Evolutionary conservation across 2,329 filamentous ascomycete species (phyloP).

Genomic region (Paraconiothyrium sp.): DNA sequence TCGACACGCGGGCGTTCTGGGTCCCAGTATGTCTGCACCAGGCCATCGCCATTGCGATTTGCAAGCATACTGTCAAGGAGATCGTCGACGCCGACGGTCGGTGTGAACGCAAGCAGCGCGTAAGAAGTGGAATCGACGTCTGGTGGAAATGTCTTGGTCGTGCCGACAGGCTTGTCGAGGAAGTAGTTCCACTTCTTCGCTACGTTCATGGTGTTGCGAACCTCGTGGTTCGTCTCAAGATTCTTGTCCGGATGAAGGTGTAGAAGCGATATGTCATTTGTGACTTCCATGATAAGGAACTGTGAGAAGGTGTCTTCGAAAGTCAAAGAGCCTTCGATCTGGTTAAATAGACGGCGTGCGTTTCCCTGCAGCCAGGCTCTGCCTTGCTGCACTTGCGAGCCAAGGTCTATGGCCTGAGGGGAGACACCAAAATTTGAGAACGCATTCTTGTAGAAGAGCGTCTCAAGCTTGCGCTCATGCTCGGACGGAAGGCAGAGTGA

Average conservation of each 20-base stretch:
- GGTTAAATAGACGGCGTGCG: slow-evolving; percentile 27
- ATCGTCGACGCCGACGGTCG: slow-evolving; percentile 13
- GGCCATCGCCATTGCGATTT: slow-evolving; percentile 54
- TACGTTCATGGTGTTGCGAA: slow-evolving; percentile 10
- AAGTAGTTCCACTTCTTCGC: slow-evolving; percentile 42
- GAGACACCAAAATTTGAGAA: slow-evolving; percentile 29
- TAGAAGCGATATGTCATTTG: slow-evolving; percentile 25
- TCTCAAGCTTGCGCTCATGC: slow-evolving; percentile 48
- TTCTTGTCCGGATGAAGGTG: slow-evolving; percentile 15
- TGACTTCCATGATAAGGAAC: slow-evolving; percentile 39
- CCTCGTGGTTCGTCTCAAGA: slow-evolving; percentile 18
- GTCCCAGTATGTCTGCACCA: slow-evolving; percentile 51
- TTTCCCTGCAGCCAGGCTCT: slow-evolving; percentile 30
- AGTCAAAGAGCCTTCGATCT: slow-evolving; percentile 22
- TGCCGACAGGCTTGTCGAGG: slow-evolving; percentile 21
- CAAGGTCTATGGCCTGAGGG: slow-evolving; percentile 28
- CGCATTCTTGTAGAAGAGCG: slow-evolving; percentile 45
- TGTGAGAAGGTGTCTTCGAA: slow-evolving; percentile 42
- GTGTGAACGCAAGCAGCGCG: slow-evolving; percentile 37
- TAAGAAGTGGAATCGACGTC: slow-evolving; percentile 50
- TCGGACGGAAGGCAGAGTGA: slow-evolving; percentile 33
- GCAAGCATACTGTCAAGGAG: slow-evolving; percentile 27
- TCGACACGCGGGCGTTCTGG: slow-evolving; percentile 35
- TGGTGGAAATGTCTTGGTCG: slow-evolving; percentile 37
- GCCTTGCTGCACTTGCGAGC: slow-evolving; percentile 28